These are phyloP conservation scores for Ustilago curta DNA, from an alignment of 1,284 basidiomycete species.

Conservation along the genomic window DNA sequence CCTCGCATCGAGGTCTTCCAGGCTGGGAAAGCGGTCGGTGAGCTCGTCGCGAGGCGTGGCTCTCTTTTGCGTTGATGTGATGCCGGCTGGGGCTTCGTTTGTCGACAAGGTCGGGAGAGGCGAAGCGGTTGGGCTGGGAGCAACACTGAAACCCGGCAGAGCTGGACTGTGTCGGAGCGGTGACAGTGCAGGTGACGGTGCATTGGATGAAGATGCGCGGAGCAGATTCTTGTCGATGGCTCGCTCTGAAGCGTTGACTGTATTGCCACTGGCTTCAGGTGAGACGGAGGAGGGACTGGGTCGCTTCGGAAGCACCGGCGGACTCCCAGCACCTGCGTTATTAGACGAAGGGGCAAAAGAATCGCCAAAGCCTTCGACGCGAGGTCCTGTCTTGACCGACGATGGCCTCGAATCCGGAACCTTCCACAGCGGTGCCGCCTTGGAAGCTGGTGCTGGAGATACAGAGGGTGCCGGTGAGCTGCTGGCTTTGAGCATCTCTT, in stretches of 20 bases:
- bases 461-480: slow-evolving; percentile 8
- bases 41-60: slow-evolving; percentile 32
- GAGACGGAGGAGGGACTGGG: slow-evolving; percentile 22
- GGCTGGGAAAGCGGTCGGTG: slow-evolving; percentile 52
- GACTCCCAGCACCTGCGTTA: slow-evolving; percentile 5
- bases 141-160: slow-evolving; percentile 51
- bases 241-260: slow-evolving; percentile 9
- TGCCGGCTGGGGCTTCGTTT: slow-evolving; percentile 9
- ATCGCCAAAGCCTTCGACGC: slow-evolving; percentile 46
- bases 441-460: slow-evolving; percentile 4
- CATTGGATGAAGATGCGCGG: slow-evolving; percentile 26
- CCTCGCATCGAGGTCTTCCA: slow-evolving; percentile 56
- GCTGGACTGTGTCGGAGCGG: slow-evolving; percentile 53
- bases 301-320: slow-evolving; percentile 29
- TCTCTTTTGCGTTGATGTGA: slow-evolving; percentile 4
- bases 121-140: slow-evolving; percentile 33
- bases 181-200: slow-evolving; percentile 35
- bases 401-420: slow-evolving; percentile 18
- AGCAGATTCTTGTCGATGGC: slow-evolving; percentile 36
- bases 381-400: slow-evolving; percentile 28
- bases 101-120: slow-evolving; percentile 15
- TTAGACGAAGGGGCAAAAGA: slow-evolving; percentile 30
- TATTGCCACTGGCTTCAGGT: slow-evolving; percentile 19
- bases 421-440: slow-evolving; percentile 17
- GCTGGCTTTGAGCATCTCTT: slow-evolving; percentile 11